Base-by-base conservation (phyloP, 306 rosid genomes). In the Cucurbita argyrosperma region DNA sequence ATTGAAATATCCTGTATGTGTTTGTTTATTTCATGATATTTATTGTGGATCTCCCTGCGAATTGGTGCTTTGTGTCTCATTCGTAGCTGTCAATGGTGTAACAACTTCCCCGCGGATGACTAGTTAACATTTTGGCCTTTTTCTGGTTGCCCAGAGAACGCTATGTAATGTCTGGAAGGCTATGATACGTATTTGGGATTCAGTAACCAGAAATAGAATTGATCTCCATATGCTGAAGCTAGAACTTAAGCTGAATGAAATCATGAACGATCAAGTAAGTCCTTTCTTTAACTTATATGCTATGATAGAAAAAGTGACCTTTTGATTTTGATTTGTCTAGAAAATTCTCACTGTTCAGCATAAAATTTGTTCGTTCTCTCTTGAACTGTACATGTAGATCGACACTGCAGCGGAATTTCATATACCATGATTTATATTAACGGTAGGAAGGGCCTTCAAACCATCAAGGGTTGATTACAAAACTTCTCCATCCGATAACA, bases 211-310 rank as follows among this genome's bases (percentile, higher is more conserved):
- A 79, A 85, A 90, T 82, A 85, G 89, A 84, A 86, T 86, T 77
- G 68, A 73, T 83, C 86, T 90, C 76, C 97, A 86, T 79, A 87
- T 74, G 88, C 80, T 90, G 93, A 90, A 83, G 85, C 94, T 93
- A 38, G 92, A 89, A 81, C 87, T 90, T 60, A 89, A 90, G 87
- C 90, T 89, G 82, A 85, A 85, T 51, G 83, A 83, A 46, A 74
- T 90, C 75, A 86, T 93, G 88, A 88, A 82, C 52, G 83, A 78
- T 80, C 98, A 93, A 79, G 98, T 93, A 89, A 82, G 76, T 80
- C 79, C 65, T 80, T 75, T 79, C 80, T 71, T 74, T 74, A 80
- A 54, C 79, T 64, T 59, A 54, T 74, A 72, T 76, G 76, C 61
- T 55, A 55, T 72, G 18, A 49, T 7, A 69, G 26, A 69, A 23